Evolutionary conservation across 2,329 filamentous ascomycete genomes (phyloP), one percentile per base, ranked within the genome.

Genomic region (Neofusicoccum kwambonambiense): DNA sequence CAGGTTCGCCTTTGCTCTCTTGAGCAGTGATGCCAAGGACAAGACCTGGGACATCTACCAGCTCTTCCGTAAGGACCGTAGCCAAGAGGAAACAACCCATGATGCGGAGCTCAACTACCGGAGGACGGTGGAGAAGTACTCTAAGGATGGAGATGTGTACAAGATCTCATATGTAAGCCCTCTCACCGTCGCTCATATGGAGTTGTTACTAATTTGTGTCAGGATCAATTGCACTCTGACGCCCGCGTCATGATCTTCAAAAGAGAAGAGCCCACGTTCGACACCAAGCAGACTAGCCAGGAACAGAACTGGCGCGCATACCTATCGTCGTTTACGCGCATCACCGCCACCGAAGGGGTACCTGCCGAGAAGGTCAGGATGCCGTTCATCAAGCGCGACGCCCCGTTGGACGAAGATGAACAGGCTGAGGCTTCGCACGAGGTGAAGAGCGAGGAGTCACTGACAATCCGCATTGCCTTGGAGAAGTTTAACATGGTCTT

Each of bases 141-240:
- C 95, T 69, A 97, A 96, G 81, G 94, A 98, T 68, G 90, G 90
- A 15, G 94, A 98, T 72, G 87, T 96, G 68, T 98, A 96, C 77
- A 88, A 92, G 57, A 89, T 98, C 69, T 89, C 89, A 74, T 98
- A 90, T 83, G 94, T 97, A 88, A 85, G 92, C 88, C 13, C 27
- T 19, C 35, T 7, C 37, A 22, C 13, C n/a, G 4, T 22, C 35
- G 1, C 9, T 17, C 37, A 12, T n/a, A 22, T 19, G 11, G 22
- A 35, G 22, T n/a, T 1, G 41, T n/a, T 41, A 64, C 61, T 80
- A 71, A 79, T 67, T 35, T 35, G 37, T 57, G 45, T 47, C 31
- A 70, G 52, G 65, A 70, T 58, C 75, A 84, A 90, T 87, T 87
- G 66, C 91, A 92, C n/a, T 84, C 84, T 66, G 87, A 90, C 73